Conservation (phyloP, 225 moss, liverwort and hornwort genomes). For the Climacium dendroides region DNA sequence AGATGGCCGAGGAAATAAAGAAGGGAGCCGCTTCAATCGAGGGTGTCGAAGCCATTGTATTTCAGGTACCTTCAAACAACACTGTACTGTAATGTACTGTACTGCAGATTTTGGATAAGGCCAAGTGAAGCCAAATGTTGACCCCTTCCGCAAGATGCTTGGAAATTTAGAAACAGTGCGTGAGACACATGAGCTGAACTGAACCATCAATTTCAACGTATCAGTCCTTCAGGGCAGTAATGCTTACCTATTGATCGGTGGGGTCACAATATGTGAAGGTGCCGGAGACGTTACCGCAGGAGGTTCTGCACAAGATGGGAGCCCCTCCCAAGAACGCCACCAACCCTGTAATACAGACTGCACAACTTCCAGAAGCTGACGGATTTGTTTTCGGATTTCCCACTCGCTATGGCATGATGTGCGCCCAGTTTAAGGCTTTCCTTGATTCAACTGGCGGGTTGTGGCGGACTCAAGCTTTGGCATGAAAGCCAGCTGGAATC, state of each 20-base stretch:
- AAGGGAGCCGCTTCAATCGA: conserved; percentile 29
- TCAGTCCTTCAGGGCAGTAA: background rate
- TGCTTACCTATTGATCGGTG: background rate
- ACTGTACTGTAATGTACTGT: background rate
- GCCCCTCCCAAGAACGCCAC: conserved; percentile 12
- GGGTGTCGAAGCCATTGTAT: conserved; percentile 27
- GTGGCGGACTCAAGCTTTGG: conserved; percentile 46
- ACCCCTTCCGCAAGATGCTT: background rate
- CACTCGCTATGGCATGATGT: conserved; percentile 54
- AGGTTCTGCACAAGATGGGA: conserved; percentile 23
- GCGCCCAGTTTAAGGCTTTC: conserved; percentile 38
- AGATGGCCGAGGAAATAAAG: conserved; percentile 36
- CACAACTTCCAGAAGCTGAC: conserved; percentile 29
- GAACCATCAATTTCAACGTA: too few species aligned
- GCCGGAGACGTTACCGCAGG: conserved; percentile 28
- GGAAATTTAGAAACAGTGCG: background rate
- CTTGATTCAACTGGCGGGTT: conserved; percentile 24
- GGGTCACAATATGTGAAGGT: conserved; percentile 9
- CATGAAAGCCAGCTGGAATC: conserved; percentile 37
- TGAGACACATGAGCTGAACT: background rate
- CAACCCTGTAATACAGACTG: conserved; percentile 3
- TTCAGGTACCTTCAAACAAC: conserved; percentile 9
- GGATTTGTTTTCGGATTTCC: conserved; percentile 44
- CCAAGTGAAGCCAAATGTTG: background rate
- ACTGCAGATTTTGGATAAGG: background rate